Conservation (phyloP, 495 filamentous ascomycete species). For the Lindgomyces ingoldianus region DNA sequence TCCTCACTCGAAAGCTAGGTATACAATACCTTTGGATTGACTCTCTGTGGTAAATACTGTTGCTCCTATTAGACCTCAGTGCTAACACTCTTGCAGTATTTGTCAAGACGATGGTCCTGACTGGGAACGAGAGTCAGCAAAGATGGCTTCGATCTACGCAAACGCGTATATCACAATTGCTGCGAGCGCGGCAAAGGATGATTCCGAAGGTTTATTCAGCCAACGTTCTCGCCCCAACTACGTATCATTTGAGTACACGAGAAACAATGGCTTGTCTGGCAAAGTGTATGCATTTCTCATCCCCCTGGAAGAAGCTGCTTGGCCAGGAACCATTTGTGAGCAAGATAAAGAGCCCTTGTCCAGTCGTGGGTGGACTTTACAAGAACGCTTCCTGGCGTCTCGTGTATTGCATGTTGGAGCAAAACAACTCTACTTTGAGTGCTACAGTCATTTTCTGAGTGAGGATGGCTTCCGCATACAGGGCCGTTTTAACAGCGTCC, state of each 20-base stretch:
- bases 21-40: constrained; percentile 2
- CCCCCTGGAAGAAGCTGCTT: neutral
- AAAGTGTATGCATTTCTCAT: neutral
- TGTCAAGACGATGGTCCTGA: neutral
- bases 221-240: no score
- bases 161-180: neutral
- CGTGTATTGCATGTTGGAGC: neutral
- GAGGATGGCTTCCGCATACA: no score
- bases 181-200: neutral
- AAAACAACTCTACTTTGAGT: neutral
- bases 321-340: no score
- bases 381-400: neutral
- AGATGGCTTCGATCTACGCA: neutral
- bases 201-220: neutral
- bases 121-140: neutral
- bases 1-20: neutral
- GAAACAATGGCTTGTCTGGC: neutral
- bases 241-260: no score
- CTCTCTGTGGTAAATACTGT: no score
- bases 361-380: neutral
- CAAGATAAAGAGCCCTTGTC: neutral
- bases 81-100: neutral
- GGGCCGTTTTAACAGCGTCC: no score
- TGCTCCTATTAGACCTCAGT: neutral
- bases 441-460: neutral